These are phyloP conservation scores for Trichoderma asperelloides DNA, from an alignment of 495 filamentous ascomycete species.

Conservation along the genomic window DNA sequence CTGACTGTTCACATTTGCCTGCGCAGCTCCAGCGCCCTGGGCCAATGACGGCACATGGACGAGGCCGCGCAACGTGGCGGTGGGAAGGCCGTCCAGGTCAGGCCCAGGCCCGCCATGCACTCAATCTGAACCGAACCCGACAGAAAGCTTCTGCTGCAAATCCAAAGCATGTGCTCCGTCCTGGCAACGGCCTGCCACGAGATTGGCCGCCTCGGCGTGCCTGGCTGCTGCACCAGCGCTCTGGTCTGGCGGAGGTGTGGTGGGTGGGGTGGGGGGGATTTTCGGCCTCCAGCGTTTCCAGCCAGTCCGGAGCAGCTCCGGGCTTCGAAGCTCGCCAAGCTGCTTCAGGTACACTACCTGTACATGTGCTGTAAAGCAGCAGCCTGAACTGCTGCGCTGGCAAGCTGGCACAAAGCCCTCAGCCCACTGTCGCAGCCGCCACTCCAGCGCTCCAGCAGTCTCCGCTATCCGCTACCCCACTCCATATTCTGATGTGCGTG, in stretches of 20 bases:
- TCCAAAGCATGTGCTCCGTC: neutral
- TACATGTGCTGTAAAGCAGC: too few relatives aligned
- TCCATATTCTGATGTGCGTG: too few relatives aligned
- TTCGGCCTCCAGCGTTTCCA: neutral
- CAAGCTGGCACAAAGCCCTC: too few relatives aligned
- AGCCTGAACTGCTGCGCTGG: neutral
- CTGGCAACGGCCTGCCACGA: neutral
- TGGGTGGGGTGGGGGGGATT: neutral
- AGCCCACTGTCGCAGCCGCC: too few relatives aligned
- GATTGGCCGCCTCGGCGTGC: neutral
- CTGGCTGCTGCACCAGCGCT: neutral
- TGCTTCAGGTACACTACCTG: neutral
- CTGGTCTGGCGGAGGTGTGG: neutral
- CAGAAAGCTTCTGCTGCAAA: neutral
- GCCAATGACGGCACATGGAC: neutral
- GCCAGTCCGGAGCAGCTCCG: neutral
- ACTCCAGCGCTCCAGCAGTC: too few relatives aligned
- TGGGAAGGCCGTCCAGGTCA: too few relatives aligned
- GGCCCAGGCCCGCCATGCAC: neutral
- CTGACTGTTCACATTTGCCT: too few relatives aligned
- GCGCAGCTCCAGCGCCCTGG: too few relatives aligned
- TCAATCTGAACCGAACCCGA: too few relatives aligned
- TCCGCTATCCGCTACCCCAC: too few relatives aligned
- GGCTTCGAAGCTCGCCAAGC: neutral
- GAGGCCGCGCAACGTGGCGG: neutral